Evolutionary conservation across 225 moss, liverwort and hornwort species (phyloP), one percentile per base, ranked within the genome.

Genomic region (Takakia lepidozioides): DNA sequence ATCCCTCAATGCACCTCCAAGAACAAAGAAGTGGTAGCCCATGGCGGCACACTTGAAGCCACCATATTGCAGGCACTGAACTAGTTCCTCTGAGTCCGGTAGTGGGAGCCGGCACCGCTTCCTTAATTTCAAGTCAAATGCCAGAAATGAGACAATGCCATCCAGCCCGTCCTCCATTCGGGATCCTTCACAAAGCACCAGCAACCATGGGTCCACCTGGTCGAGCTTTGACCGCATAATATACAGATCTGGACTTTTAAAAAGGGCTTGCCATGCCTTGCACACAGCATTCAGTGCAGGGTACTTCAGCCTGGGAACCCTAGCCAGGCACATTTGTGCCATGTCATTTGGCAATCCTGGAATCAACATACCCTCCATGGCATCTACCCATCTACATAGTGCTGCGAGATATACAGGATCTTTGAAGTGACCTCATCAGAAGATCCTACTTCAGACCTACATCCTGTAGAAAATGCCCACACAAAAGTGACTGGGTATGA

Each of bases 31-130:
- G 10, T 45, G 46, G 20, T 56, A 48, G 14, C 59, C 57, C 43
- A 71, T 47, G n/a, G 76, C 56, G 10, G 67, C 71, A 39, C 71
- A 71, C 37, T 68, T 68, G 36, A 47, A 71, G 2, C 76, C 71
- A 14, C 63, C 71, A 17, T 37, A 59, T 14, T 63, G 67, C 44
- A 67, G 27, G 22, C 67, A 58, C 56, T 76, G 62, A 25, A 57
- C 39, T 1, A 36, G 57, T 34, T 59, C 62, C 25, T 54, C 37
- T 5, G 55, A 19, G 52, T 46, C 43, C 5, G 67, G 76, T 5
- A 76, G 66, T 5, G 28, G 16, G n/a, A n/a, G n/a, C n/a, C n/a
- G n/a, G 42, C 52, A 51, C 1, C 71, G 61, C 60, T 48, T 56
- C 60, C 60, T 71, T 2, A 67, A 59, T 10, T 55, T 62, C 23